Evolutionary conservation across 78 protist species (phyloP).

Genomic region (Emiliania huxleyi): DNA sequence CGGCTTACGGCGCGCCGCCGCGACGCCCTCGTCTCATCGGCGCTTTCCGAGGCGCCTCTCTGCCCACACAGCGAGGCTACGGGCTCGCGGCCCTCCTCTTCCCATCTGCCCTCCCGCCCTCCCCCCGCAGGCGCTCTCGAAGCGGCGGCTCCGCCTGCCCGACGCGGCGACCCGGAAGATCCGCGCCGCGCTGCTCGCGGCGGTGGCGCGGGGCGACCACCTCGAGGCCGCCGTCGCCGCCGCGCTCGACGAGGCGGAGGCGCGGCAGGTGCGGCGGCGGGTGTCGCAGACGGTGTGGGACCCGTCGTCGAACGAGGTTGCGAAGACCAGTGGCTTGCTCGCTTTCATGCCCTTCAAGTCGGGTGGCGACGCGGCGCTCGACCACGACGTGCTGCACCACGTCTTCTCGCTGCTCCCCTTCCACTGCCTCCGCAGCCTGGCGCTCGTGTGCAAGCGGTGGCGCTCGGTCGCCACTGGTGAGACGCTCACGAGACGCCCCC

Average conservation of each 20-base stretch:
- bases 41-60: too few species aligned
- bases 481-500: too few species aligned
- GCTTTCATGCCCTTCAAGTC: neutral
- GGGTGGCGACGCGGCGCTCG: neutral
- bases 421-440: neutral
- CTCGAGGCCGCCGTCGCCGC: neutral
- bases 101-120: too few species aligned
- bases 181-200: neutral
- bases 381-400: neutral
- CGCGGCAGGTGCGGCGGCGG: neutral
- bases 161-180: neutral
- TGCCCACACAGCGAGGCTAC: too few species aligned
- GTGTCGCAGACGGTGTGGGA: neutral
- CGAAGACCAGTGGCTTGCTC: neutral
- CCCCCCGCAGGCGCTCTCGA: too few species aligned
- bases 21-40: too few species aligned
- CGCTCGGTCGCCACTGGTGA: neutral
- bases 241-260: neutral
- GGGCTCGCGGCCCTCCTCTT: too few species aligned
- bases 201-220: neutral
- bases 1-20: too few species aligned
- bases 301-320: neutral
- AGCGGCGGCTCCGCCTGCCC: neutral
- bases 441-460: slow-evolving; percentile 6
- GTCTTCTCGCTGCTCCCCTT: slow-evolving; percentile 6